These are phyloP conservation scores for Russula lepida DNA, from an alignment of 768 basidiomycete species.

Conservation along the genomic window DNA sequence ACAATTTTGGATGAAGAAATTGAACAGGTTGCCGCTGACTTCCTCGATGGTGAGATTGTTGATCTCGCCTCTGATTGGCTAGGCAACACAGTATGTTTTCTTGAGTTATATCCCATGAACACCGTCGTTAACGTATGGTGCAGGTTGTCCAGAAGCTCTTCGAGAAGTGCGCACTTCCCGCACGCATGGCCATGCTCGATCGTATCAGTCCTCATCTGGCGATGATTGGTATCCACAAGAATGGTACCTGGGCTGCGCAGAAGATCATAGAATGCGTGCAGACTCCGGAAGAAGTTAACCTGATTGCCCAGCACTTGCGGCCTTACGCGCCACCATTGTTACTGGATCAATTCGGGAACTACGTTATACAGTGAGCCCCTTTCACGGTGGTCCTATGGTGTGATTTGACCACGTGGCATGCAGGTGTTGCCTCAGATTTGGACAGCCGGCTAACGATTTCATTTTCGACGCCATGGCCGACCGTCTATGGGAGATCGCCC, in stretches of 20 bases:
- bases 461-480: slow-evolving; percentile 98
- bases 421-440: slow-evolving; percentile 87
- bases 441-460: slow-evolving; percentile 84
- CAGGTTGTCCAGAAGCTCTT: slow-evolving; percentile 96
- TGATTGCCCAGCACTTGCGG: slow-evolving; percentile 80
- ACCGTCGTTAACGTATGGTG: slow-evolving; percentile 1
- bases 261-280: slow-evolving; percentile 97
- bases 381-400: not conserved
- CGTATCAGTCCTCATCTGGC: slow-evolving; percentile 89
- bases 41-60: slow-evolving; percentile 90
- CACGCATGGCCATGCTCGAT: slow-evolving; percentile 87
- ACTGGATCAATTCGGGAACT: slow-evolving; percentile 89
- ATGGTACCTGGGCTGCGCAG: slow-evolving; percentile 99
- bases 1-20: slow-evolving; percentile 78
- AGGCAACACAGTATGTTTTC: slow-evolving; percentile 73
- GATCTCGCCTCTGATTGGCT: slow-evolving; percentile 97
- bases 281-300: slow-evolving; percentile 73
- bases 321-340: slow-evolving; percentile 91
- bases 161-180: slow-evolving; percentile 71
- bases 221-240: slow-evolving; percentile 98
- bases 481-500: slow-evolving; percentile 97
- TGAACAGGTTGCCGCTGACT: slow-evolving; percentile 82
- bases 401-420: not conserved
- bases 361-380: slow-evolving; percentile 75
- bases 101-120: not conserved